These are phyloP conservation scores for Bidens hawaiensis DNA, from an alignment of 140 eudicot species.

Conservation along the genomic window DNA sequence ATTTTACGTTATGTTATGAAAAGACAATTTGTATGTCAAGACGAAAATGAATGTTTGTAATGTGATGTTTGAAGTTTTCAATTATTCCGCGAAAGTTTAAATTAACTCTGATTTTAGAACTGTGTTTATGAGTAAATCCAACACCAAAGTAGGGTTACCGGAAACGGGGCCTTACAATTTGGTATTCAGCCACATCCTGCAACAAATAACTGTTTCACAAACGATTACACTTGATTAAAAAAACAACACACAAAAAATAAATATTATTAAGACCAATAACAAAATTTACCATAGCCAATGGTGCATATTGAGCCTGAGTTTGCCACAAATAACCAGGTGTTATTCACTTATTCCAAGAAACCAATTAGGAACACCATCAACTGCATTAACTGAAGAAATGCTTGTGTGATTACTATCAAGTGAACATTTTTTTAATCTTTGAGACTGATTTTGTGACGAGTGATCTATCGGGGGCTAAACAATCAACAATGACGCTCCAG, in stretches of 20 bases:
- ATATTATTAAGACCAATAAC: neutral
- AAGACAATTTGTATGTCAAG: too few species aligned
- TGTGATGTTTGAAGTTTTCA: too few species aligned
- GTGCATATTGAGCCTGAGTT: conserved; percentile 73
- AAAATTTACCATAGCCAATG: conserved; percentile 56
- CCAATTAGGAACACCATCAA: conserved; percentile 94
- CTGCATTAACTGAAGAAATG: conserved; percentile 60
- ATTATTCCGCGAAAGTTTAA: too few species aligned
- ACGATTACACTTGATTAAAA: neutral
- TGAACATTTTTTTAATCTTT: neutral
- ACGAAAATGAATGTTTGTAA: too few species aligned
- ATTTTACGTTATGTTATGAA: too few species aligned
- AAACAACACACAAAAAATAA: neutral
- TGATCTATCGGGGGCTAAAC: too few species aligned
- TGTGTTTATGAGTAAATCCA: too few species aligned
- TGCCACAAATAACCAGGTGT: conserved; percentile 86
- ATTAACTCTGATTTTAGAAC: too few species aligned
- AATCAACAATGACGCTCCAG: too few species aligned
- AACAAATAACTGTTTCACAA: conserved; percentile 7
- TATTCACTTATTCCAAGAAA: conserved; percentile 90
- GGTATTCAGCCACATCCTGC: conserved; percentile 89
- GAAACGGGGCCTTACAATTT: too few species aligned
- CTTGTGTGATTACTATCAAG: conserved; percentile 41
- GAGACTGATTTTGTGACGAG: too few species aligned
- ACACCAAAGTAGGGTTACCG: too few species aligned